phyloP scores from a whole-genome alignment of 495 filamentous ascomycete genomes.

The Staphylotrichum longicolle region DNA sequence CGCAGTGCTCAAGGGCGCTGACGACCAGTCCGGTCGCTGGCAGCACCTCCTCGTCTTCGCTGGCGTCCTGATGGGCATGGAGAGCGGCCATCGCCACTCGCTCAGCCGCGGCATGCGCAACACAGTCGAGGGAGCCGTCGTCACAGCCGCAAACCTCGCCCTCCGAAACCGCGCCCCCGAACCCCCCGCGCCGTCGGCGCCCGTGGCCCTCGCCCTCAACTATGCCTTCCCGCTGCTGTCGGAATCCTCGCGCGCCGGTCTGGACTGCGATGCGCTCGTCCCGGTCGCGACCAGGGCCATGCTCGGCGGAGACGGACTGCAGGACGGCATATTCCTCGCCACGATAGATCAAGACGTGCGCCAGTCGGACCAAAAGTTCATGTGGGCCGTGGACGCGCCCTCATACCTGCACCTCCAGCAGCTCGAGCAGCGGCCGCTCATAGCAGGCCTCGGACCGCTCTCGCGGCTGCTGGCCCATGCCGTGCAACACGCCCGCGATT shows the following conservation, averaged over 20 bases:
- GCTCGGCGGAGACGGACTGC: conserved; percentile 68
- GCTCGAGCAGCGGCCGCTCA: conserved; percentile 65
- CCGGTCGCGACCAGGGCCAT: conserved; percentile 67
- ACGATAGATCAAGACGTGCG: conserved; percentile 73
- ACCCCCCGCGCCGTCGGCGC: conserved; percentile 55
- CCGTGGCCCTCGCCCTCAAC: conserved; percentile 71
- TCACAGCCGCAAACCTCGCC: conserved; percentile 75
- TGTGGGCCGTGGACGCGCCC: conserved; percentile 63
- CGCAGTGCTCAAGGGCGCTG: conserved; percentile 77
- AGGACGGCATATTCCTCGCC: conserved; percentile 77
- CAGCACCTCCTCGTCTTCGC: conserved; percentile 78
- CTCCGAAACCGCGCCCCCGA: conserved; percentile 41
- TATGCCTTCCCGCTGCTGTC: conserved; percentile 75
- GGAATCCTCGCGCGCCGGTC: conserved; percentile 48
- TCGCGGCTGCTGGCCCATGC: conserved; percentile 74
- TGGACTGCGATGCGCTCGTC: conserved; percentile 76
- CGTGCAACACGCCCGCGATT: conserved; percentile 62
- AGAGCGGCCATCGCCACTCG: conserved; percentile 62
- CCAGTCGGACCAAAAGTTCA: conserved; percentile 62
- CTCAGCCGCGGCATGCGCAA: conserved; percentile 60
- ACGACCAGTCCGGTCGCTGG: conserved; percentile 83
- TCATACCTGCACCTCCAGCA: conserved; percentile 57
- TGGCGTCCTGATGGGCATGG: conserved; percentile 80
- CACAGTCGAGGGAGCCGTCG: conserved; percentile 75
- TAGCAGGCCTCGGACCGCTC: conserved; percentile 73